Percentiles rank a stretch among this genome's conserved stretches.
These are phyloP conservation scores for Aaosphaeria pasadenensis DNA, from an alignment of 2,329 filamentous ascomycete genomes.

Conservation along the genomic window DNA sequence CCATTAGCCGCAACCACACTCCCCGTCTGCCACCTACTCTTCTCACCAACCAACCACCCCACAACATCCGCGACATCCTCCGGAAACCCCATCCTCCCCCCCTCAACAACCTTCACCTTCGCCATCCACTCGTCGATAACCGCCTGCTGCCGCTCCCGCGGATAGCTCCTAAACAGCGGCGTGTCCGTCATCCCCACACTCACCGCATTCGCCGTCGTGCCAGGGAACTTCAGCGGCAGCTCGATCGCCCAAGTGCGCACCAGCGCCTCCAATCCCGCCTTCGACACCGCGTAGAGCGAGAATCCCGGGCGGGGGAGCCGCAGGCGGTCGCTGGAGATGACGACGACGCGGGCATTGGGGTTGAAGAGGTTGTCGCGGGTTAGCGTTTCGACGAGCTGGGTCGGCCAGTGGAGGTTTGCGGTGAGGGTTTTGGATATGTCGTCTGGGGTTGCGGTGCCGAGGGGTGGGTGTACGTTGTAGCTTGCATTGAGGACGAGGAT, in stretches of 20 bases:
- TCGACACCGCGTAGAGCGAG: conserved; percentile 14
- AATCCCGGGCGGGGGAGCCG: conserved; percentile 11
- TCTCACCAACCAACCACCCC: conserved; percentile 33
- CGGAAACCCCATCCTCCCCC: conserved; percentile 18
- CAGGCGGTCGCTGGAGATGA: conserved; percentile 17
- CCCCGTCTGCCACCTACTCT: conserved; percentile 34
- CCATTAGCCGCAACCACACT: conserved; percentile 36
- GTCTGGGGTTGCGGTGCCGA: conserved; percentile 8
- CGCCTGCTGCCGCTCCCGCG: conserved; percentile 9
- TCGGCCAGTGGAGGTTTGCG: conserved; percentile 20
- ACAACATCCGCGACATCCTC: conserved; percentile 70
- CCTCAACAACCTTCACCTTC: conserved; percentile 18
- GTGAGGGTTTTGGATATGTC: conserved; percentile 14
- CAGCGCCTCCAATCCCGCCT: conserved; percentile 20
- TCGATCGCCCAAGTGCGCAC: conserved; percentile 20
- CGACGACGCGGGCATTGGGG: conserved; percentile 16
- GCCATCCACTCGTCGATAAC: conserved; percentile 14
- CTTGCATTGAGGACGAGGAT: conserved; percentile 24
- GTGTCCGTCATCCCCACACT: conserved; percentile 27
- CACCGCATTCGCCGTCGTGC: conserved; percentile 28
- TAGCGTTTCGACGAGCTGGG: conserved; percentile 19
- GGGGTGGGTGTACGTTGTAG: conserved; percentile 3
- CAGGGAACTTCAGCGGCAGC: conserved; percentile 15
- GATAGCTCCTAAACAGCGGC: conserved; percentile 13
- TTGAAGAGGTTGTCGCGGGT: conserved; percentile 13